Evolutionary conservation across 768 basidiomycete genomes (phyloP), one percentile per base, ranked within the genome.

Genomic region (Collybia mongolica): DNA sequence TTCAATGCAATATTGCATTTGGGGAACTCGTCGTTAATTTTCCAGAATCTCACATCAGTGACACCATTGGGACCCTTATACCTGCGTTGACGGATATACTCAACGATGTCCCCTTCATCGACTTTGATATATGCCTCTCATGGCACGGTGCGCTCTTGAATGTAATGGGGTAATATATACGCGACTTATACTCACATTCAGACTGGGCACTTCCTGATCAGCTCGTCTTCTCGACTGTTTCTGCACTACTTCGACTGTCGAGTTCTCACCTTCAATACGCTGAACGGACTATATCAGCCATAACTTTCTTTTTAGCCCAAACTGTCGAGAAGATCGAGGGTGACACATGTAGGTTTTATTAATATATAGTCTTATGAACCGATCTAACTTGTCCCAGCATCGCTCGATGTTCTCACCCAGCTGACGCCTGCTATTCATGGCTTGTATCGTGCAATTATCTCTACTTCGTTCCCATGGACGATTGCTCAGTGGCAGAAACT

Each of bases 131-230:
- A 53, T 86, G 81, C 54, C 70, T 94, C 4, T 84, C 84, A 4
- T 94, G 92, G 92, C 78, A 83, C 58, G 88, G 91, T 92, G 60
- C 46, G 71, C 51, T 37, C 41, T 14, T 32, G 35, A 40, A 36
- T 42, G 12, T 32, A 12, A 32, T n/a, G n/a, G 14, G 9, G 32
- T 32, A 14, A 6, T 32, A 12, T 32, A 32, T 14, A 32, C 11
- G 32, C 32, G 5, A 44, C 12, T 9, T 5, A 28, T 54, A 45
- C 48, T 23, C 48, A 54, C 22, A 47, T 39, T n/a, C 52, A 93
- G 92, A 90, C 56, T 93, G 91, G 91, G 80, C 91, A 2, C 74
- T 91, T 26, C 86, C 93, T 32, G 90, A 95, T 66, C 88, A 93
- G 60, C 78, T 95, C 36, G 85, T 90, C 1, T 89, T 77, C 60